Evolutionary conservation across 2,329 filamentous ascomycete species (phyloP).

Genomic region (Chaetomium sp.): DNA sequence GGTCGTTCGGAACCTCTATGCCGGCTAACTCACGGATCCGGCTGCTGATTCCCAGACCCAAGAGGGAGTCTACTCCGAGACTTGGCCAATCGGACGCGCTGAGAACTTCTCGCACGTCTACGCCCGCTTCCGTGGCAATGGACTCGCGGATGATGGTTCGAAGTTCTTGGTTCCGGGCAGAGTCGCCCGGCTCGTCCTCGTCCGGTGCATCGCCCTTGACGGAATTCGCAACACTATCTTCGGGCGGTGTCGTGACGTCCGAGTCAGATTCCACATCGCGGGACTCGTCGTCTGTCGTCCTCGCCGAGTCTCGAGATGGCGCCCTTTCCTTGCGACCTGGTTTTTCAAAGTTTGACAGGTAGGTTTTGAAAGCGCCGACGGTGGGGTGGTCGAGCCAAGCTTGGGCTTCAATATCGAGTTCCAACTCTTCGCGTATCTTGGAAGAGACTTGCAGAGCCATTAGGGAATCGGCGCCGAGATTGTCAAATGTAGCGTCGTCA

Average conservation of each 20-base stretch:
- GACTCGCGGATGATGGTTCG: constrained; percentile 62
- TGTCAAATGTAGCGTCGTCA: constrained; percentile 58
- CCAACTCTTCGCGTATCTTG: constrained; percentile 59
- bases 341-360: constrained; percentile 46
- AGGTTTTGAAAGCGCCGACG: constrained; percentile 55
- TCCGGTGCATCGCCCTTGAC: constrained; percentile 46
- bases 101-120: constrained; percentile 65
- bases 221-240: constrained; percentile 54
- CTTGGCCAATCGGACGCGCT: constrained; percentile 57
- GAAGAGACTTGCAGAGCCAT: constrained; percentile 61
- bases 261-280: constrained; percentile 53
- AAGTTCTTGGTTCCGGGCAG: constrained; percentile 44
- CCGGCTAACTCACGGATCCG: constrained; percentile 58
- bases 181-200: constrained; percentile 42
- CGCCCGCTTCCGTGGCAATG: constrained; percentile 71
- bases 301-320: constrained; percentile 41
- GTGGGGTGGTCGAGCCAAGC: constrained; percentile 58
- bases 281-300: constrained; percentile 47
- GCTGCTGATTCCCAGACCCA: constrained; percentile 58
- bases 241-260: constrained; percentile 55
- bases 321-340: constrained; percentile 35
- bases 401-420: constrained; percentile 55
- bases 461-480: constrained; percentile 64
- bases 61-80: constrained; percentile 61
- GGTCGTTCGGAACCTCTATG: constrained; percentile 58